Percentiles rank a stretch among this genome's conserved stretches.
phyloP scores from a whole-genome alignment of 495 filamentous ascomycete species.

The Neurospora sp. region DNA sequence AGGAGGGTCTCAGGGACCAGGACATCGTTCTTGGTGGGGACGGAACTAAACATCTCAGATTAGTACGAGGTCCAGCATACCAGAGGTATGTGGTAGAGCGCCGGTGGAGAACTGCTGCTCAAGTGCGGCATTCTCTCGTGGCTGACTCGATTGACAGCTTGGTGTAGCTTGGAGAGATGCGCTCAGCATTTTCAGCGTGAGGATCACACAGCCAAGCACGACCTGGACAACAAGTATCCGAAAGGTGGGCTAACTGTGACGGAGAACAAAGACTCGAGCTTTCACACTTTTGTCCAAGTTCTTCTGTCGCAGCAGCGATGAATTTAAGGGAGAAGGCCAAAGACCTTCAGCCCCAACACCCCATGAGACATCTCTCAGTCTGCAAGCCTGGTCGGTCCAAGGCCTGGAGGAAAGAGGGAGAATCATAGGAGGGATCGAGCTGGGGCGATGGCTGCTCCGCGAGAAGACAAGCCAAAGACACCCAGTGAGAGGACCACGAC shows the following conservation, averaged over 20 bases:
- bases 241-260: not conserved
- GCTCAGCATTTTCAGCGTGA: not conserved
- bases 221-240: slow-evolving; percentile 2
- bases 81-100: slow-evolving; percentile 55
- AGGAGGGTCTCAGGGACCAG: slow-evolving; percentile 96
- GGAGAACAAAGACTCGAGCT: slow-evolving; percentile 15
- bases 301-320: slow-evolving; percentile 53
- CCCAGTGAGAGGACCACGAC: slow-evolving; percentile 74
- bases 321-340: slow-evolving; percentile 70
- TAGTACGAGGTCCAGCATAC: slow-evolving; percentile 63
- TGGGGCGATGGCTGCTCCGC: slow-evolving; percentile 41
- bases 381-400: slow-evolving; percentile 30
- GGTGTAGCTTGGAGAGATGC: slow-evolving; percentile 24
- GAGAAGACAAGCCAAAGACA: slow-evolving; percentile 29
- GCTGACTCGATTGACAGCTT: slow-evolving; percentile 54
- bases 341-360: slow-evolving; percentile 72
- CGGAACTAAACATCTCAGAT: slow-evolving; percentile 52
- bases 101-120: slow-evolving; percentile 84
- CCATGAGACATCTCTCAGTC: slow-evolving; percentile 44
- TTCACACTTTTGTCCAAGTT: slow-evolving; percentile 1
- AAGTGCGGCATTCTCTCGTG: slow-evolving; percentile 83
- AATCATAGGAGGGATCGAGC: slow-evolving; percentile 68
- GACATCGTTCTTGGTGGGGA: slow-evolving; percentile 83
- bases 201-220: not conserved
- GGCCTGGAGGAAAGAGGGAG: slow-evolving; percentile 44